Percentiles rank a stretch among this genome's conserved stretches.
These are phyloP conservation scores for Ceratocystis cubensis DNA, from an alignment of 2,329 filamentous ascomycete species.

Conservation along the genomic window DNA sequence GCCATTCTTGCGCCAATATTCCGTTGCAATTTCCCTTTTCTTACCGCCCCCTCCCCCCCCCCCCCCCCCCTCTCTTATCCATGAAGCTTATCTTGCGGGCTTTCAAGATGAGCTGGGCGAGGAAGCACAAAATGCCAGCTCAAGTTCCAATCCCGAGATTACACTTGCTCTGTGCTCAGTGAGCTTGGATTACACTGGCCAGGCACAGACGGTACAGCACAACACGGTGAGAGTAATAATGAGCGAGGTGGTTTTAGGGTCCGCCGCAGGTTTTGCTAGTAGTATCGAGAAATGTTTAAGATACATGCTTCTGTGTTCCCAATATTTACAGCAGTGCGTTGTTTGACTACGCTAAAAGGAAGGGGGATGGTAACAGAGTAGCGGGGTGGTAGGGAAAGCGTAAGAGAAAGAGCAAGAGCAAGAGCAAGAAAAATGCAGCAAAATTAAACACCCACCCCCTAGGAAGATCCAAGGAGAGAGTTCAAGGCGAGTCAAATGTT, in stretches of 20 bases:
- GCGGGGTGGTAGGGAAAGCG: not conserved
- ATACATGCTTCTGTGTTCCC: constrained; percentile 19
- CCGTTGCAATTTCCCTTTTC: not conserved
- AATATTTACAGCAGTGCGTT: constrained; percentile 18
- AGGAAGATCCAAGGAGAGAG: not conserved
- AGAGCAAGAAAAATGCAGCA: not conserved
- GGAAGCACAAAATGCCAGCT: not conserved
- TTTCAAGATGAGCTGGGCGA: not conserved
- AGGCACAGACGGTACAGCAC: not conserved
- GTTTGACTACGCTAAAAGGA: constrained; percentile 12
- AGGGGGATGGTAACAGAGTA: not conserved
- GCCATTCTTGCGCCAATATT: not conserved
- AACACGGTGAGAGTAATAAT: not conserved
- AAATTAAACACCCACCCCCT: not conserved
- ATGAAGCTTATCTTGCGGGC: not conserved
- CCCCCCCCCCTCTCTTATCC: not conserved
- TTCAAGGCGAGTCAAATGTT: not conserved
- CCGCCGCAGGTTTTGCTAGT: not conserved
- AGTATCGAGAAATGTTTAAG: constrained; percentile 16
- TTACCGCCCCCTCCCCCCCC: not conserved
- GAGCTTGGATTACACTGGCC: not conserved
- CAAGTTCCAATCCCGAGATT: not conserved
- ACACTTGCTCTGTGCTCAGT: not conserved
- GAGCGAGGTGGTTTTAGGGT: not conserved
- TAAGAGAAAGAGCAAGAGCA: too few relatives aligned